Evolutionary conservation across 805 yeast genomes (phyloP).

Genomic region (Wickerhamiella qilinensis): DNA sequence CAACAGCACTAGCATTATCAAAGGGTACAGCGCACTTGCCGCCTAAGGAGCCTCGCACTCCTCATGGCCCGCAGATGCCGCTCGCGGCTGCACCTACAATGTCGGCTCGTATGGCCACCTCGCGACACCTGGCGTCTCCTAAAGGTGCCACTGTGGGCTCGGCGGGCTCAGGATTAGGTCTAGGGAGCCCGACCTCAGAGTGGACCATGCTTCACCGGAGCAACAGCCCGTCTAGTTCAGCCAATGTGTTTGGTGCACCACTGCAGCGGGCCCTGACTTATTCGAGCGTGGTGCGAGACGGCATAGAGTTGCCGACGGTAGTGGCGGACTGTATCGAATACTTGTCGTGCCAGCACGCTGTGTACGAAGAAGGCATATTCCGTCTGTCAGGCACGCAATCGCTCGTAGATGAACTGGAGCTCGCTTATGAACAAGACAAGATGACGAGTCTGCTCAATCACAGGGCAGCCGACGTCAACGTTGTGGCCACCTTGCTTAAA

Average conservation of each 20-base stretch:
- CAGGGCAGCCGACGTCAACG: slow-evolving; percentile 44
- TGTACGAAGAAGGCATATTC: slow-evolving; percentile 82
- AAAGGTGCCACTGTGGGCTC: slow-evolving; percentile 1
- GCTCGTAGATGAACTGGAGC: slow-evolving; percentile 47
- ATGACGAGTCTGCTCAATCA: slow-evolving; percentile 10
- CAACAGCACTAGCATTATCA: neutral
- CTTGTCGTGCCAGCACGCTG: slow-evolving; percentile 47
- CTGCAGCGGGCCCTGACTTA: slow-evolving; percentile 34
- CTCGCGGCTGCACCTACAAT: neutral
- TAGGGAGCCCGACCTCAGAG: too few species aligned
- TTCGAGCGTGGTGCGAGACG: slow-evolving; percentile 33
- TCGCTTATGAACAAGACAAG: slow-evolving; percentile 33
- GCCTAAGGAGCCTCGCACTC: neutral
- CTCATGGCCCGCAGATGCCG: neutral
- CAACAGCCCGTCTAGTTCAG: neutral
- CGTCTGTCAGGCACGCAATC: slow-evolving; percentile 58
- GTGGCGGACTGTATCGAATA: slow-evolving; percentile 60
- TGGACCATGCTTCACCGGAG: neutral
- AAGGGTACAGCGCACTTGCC: neutral
- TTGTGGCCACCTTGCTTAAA: slow-evolving; percentile 74
- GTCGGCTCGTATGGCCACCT: neutral
- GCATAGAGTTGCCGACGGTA: slow-evolving; percentile 50
- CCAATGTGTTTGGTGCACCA: slow-evolving; percentile 41
- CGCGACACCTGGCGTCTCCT: neutral
- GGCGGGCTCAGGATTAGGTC: too few species aligned